Conservation (phyloP, 192 early-diverging fungal species). For the Kickxella alabastrina region DNA sequence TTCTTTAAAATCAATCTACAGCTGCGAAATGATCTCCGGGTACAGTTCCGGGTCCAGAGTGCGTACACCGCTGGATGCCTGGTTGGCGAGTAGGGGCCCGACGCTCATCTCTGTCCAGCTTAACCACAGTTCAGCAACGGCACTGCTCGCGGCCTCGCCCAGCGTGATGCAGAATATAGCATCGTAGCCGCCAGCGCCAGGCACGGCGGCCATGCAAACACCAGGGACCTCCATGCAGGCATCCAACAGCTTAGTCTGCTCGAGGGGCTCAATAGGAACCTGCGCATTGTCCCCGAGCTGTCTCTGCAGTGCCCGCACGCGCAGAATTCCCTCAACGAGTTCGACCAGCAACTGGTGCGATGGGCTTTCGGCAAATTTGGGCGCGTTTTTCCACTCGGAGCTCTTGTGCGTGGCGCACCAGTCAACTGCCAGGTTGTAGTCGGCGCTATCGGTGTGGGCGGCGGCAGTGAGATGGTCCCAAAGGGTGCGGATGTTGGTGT, state of each 20-base stretch:
- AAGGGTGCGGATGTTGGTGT: constrained; percentile 46
- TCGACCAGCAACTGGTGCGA: constrained; percentile 49
- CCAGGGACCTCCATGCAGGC: constrained; percentile 75
- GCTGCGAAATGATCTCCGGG: constrained; percentile 10
- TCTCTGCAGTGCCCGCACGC: constrained; percentile 64
- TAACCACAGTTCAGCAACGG: constrained; percentile 61
- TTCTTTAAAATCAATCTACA: neutral
- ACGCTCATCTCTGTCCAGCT: constrained; percentile 76
- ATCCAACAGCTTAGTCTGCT: constrained; percentile 85
- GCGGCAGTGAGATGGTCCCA: constrained; percentile 59
- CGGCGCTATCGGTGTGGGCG: constrained; percentile 18
- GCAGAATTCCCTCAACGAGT: constrained; percentile 42
- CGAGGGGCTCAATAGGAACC: constrained; percentile 86
- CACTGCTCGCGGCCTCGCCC: constrained; percentile 46
- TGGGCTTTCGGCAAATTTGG: neutral
- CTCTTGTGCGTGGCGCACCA: constrained; percentile 40
- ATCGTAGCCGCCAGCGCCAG: constrained; percentile 97
- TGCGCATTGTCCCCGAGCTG: constrained; percentile 66
- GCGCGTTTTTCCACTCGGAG: constrained; percentile 13
- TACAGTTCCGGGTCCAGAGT: constrained; percentile 14
- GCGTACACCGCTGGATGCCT: constrained; percentile 57
- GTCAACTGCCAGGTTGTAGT: constrained; percentile 44
- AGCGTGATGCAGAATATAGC: constrained; percentile 89
- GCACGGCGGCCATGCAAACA: constrained; percentile 89
- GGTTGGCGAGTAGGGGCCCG: constrained; percentile 71